These are phyloP conservation scores for Fragilariopsis cylindrus DNA, from an alignment of 108 stramenopile genomes.

Conservation along the genomic window DNA sequence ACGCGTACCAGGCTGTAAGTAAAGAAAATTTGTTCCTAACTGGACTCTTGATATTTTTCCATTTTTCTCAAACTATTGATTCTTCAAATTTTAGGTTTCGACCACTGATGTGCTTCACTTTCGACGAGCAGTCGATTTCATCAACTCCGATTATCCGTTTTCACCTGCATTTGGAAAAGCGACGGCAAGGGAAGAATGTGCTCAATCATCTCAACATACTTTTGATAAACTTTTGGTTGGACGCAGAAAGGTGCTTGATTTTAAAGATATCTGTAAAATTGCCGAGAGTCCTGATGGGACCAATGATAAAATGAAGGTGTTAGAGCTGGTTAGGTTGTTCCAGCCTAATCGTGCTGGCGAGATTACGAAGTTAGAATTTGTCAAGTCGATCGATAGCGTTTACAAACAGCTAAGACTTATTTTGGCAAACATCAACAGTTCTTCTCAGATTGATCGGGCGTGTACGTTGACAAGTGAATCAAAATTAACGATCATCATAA, in stretches of 20 bases:
- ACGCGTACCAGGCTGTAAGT: conserved; percentile 20
- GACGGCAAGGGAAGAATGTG: conserved; percentile 51
- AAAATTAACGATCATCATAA: neutral
- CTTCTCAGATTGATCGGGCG: conserved; percentile 57
- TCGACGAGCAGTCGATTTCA: conserved; percentile 49
- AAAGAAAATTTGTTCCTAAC: neutral
- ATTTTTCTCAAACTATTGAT: neutral
- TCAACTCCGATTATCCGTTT: conserved; percentile 55
- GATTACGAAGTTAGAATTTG: conserved; percentile 40
- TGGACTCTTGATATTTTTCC: neutral
- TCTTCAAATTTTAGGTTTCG: conserved; percentile 1
- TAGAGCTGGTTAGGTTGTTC: conserved; percentile 53
- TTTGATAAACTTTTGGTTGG: conserved; percentile 35
- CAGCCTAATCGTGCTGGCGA: conserved; percentile 63
- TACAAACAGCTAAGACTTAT: conserved; percentile 71
- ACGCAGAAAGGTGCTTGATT: conserved; percentile 33
- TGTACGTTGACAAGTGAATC: conserved; percentile 17
- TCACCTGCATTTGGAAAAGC: conserved; percentile 57
- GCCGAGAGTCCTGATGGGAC: conserved; percentile 43
- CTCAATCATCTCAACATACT: conserved; percentile 40
- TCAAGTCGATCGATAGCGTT: conserved; percentile 44
- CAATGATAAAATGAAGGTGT: conserved; percentile 41
- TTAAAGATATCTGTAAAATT: conserved; percentile 45
- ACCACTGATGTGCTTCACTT: conserved; percentile 43
- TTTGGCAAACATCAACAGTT: conserved; percentile 63